Evolutionary conservation across 768 basidiomycete species (phyloP).

Genomic region (Termitomyces sp.): DNA sequence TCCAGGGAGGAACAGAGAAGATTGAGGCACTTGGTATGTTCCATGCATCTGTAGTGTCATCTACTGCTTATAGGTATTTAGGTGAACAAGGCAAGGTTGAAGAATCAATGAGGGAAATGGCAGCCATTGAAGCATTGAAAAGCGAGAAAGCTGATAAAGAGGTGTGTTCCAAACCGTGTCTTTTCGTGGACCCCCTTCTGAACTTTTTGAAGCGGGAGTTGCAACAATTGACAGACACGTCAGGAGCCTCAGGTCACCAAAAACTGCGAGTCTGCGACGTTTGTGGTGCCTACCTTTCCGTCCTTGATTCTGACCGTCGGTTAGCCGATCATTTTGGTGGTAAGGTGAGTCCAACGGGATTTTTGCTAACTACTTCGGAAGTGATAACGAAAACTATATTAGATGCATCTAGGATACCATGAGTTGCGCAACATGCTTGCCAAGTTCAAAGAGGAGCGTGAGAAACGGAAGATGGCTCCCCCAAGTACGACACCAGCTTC

Average conservation of each 20-base stretch:
- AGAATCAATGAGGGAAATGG: constrained; percentile 97
- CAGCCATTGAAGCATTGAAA: constrained; percentile 96
- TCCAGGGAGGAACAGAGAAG: constrained; percentile 98
- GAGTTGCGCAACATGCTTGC: constrained; percentile 92
- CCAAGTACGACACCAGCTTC: constrained; percentile 37
- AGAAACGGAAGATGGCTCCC: constrained; percentile 67
- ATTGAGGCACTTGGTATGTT: constrained; percentile 82
- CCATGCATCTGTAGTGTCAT: constrained; percentile 18
- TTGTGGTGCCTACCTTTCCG: constrained; percentile 98
- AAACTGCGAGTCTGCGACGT: constrained; percentile 99
- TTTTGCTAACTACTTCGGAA: constrained; percentile 17
- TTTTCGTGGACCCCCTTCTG: constrained; percentile 5
- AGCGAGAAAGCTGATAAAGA: constrained; percentile 95
- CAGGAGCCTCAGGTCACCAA: constrained; percentile 99
- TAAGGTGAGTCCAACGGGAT: constrained; percentile 60
- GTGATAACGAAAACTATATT: constrained; percentile 22
- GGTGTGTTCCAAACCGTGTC: constrained; percentile 39
- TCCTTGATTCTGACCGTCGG: constrained; percentile 97
- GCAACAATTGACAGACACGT: constrained; percentile 95
- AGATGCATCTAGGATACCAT: constrained; percentile 99
- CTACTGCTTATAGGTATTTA: constrained; percentile 27
- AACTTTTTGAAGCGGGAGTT: constrained; percentile 70
- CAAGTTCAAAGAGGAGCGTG: constrained; percentile 89
- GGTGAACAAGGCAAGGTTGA: constrained; percentile 99
- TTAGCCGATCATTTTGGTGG: constrained; percentile 99